Evolutionary conservation across 2,329 filamentous ascomycete species (phyloP).

Genomic region (Clonostachys byssicola): DNA sequence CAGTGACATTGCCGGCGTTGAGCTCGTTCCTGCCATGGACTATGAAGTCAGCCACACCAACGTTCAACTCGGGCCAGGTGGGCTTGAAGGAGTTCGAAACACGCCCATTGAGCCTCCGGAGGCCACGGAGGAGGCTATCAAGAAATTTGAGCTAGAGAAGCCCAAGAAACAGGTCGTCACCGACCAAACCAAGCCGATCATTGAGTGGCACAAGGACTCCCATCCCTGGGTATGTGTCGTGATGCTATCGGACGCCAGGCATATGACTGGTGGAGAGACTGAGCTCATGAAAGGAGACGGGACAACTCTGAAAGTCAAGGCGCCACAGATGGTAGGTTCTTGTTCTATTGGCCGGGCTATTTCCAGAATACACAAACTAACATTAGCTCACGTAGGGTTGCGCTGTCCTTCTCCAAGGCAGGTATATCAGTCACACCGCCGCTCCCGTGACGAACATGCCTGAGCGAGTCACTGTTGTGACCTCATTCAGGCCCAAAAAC

Average conservation of each 20-base stretch:
- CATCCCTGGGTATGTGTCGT: slow-evolving; percentile 47
- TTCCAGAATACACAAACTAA: background rate
- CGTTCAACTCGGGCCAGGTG: slow-evolving; percentile 23
- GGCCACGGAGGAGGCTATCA: slow-evolving; percentile 10
- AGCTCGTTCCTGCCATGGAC: slow-evolving; percentile 51
- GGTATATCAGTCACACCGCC: slow-evolving; percentile 39
- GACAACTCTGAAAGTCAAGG: slow-evolving; percentile 14
- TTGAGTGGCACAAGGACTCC: slow-evolving; percentile 44
- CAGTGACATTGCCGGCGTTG: slow-evolving; percentile 52
- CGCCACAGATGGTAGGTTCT: slow-evolving; percentile 12
- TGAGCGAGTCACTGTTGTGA: slow-evolving; percentile 41
- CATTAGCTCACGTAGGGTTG: slow-evolving; percentile 18
- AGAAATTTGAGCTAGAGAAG: slow-evolving; percentile 7
- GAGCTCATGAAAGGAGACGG: slow-evolving; percentile 15
- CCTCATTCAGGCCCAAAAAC: slow-evolving; percentile 33
- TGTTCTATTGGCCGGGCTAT: no score
- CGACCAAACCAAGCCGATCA: slow-evolving; percentile 10
- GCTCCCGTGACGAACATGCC: slow-evolving; percentile 29
- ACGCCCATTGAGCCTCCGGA: slow-evolving; percentile 17
- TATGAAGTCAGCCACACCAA: slow-evolving; percentile 58
- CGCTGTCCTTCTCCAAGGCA: slow-evolving; percentile 37
- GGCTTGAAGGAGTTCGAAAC: slow-evolving; percentile 11
- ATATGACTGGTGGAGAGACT: slow-evolving; percentile 37
- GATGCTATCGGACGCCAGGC: slow-evolving; percentile 41
- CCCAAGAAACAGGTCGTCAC: slow-evolving; percentile 7